phyloP scores from a whole-genome alignment of 129 eudicot species.

The Oenanthe sinensis region DNA sequence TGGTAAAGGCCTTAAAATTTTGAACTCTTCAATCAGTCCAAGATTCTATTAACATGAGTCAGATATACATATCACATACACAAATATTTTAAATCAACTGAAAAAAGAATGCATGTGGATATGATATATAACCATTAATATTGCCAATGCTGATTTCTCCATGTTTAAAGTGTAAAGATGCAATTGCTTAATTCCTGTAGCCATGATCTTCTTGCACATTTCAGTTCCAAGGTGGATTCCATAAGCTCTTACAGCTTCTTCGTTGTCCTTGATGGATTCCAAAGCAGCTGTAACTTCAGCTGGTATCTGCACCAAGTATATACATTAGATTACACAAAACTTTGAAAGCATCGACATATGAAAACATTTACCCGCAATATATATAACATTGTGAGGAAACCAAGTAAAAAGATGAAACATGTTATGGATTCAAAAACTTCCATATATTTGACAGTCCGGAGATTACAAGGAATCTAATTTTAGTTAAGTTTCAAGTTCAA shows the following conservation, averaged over 20 bases:
- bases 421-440: background rate
- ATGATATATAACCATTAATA: conserved; percentile 47
- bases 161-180: conserved; percentile 93
- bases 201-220: conserved; percentile 98
- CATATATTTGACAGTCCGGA: background rate
- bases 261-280: conserved; percentile 98
- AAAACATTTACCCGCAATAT: background rate
- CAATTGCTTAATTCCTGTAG: conserved; percentile 78
- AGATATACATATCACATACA: conserved; percentile 4
- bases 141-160: conserved; percentile 97
- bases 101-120: background rate
- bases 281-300: conserved; percentile 76
- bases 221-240: conserved; percentile 94
- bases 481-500: background rate
- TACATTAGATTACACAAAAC: background rate
- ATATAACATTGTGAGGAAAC: background rate
- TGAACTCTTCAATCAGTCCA: conserved; percentile 85
- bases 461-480: background rate
- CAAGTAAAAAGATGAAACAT: background rate
- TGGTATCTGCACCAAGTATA: conserved; percentile 46
- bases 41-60: conserved; percentile 57
- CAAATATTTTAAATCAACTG: conserved; percentile 7
- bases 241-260: conserved; percentile 91
- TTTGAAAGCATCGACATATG: too few relatives aligned
- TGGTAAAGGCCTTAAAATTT: conserved; percentile 81